Evolutionary conservation across 2,329 filamentous ascomycete species (phyloP), one percentile per base, ranked within the genome.

Genomic region (Fusarium continuum): DNA sequence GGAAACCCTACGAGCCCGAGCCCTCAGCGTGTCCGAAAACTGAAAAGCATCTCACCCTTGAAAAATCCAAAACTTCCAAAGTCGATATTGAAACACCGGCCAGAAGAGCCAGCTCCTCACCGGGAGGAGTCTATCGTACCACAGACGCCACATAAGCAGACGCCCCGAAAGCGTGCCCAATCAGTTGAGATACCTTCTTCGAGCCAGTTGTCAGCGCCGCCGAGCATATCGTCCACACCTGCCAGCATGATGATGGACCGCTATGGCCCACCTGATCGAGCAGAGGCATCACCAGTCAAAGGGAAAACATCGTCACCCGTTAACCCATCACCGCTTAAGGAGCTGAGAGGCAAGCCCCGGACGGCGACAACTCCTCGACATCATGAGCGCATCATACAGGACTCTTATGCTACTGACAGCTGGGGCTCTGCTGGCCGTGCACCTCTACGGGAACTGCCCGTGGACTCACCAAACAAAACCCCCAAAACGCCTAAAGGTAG

Each of bases 141-240:
- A 1, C 77, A 81, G 54, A 83, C 81, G 6, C 81, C 80, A 0
- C 60, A 61, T 11, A 61, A 61, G 32, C 77, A 81, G 52, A 83
- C 81, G 4, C 80, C 80, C 0, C 52, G 63, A 2, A 75, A 74
- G 45, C 69, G 62, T 9, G 52, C 47, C 45, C 53, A 49, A 16
- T 74, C 73, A 29, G 65, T 74, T 3, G 79, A 82, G 59, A 78
- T 83, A 7, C 80, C 80, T 2, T 81, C 80, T 1, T 83, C 82
- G 2, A 70, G 64, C 14, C 69, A 68, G n/a, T 20, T 69, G 9
- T 63, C 76, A 3, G 79, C 78, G 8, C 78, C 79, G 0, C 76
- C 76, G 20, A 78, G 78, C 4, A 35, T 68, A 34, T 75, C 60
- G 7, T 76, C 76, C 4, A 79, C 79, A 7, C 79, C 79, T 0